These are phyloP conservation scores for Lablab purpureus DNA, from an alignment of 306 rosid species.

Conservation along the genomic window DNA sequence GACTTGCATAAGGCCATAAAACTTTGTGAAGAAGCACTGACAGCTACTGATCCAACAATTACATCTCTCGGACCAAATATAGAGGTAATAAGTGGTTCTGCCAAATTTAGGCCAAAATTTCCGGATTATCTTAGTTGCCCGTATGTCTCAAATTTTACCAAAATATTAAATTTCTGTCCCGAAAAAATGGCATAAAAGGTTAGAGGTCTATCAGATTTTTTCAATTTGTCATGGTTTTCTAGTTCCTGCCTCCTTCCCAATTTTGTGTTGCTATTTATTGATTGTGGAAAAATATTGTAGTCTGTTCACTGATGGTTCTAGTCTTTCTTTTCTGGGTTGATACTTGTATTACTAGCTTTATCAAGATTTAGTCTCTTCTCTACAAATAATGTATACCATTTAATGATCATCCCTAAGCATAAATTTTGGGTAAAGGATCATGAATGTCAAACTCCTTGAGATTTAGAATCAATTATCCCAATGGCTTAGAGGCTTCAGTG, in stretches of 20 bases:
- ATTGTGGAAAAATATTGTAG: conserved; percentile 8
- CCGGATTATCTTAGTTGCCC: background rate
- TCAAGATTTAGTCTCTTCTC: background rate
- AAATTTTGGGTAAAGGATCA: background rate
- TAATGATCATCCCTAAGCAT: background rate
- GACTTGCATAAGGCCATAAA: conserved; percentile 86
- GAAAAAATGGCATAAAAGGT: background rate
- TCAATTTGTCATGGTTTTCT: background rate
- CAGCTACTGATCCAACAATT: conserved; percentile 80
- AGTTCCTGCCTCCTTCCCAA: background rate
- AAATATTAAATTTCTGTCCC: conserved; percentile 2
- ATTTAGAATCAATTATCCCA: background rate
- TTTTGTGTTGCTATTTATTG: conserved; percentile 13
- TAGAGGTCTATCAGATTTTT: background rate
- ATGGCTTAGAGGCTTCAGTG: background rate
- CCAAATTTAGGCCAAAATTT: conserved; percentile 7
- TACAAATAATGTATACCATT: conserved; percentile 5
- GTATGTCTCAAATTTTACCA: conserved; percentile 25
- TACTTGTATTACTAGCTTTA: conserved; percentile 26
- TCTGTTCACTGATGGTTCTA: background rate
- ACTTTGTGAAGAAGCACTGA: conserved; percentile 79
- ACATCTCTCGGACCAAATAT: conserved; percentile 71
- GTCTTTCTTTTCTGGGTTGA: background rate
- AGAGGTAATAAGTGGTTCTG: conserved; percentile 63
- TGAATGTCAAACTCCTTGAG: background rate